These are phyloP conservation scores for Paracoccidioides brasiliensis DNA, from an alignment of 2,329 filamentous ascomycete species.

Conservation along the genomic window DNA sequence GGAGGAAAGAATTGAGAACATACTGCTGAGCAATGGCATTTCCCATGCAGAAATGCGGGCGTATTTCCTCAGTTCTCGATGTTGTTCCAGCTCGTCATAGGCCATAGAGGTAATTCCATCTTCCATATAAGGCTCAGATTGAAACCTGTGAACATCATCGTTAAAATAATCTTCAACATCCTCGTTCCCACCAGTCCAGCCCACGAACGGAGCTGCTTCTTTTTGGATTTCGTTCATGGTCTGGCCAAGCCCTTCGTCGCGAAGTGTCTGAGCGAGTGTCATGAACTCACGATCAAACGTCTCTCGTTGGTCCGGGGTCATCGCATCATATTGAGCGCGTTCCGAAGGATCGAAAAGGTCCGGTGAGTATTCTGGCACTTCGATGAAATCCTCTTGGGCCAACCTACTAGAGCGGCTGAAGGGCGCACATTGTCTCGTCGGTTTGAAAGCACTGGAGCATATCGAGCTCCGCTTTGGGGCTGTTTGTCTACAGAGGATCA, in stretches of 20 bases:
- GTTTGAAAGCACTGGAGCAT: slow-evolving; percentile 1
- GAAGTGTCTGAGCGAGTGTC: not conserved
- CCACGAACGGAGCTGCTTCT: slow-evolving; percentile 6
- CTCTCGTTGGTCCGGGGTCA: slow-evolving; percentile 19
- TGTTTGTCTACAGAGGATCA: slow-evolving; percentile 21
- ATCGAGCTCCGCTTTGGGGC: slow-evolving; percentile 9
- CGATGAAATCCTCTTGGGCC: not conserved
- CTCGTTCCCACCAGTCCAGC: not conserved
- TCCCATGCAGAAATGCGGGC: slow-evolving; percentile 84
- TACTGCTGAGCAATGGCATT: slow-evolving; percentile 81
- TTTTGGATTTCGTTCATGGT: slow-evolving; percentile 2
- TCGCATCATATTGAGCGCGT: slow-evolving; percentile 1
- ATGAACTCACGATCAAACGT: slow-evolving; percentile 20
- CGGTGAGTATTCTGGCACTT: not conserved
- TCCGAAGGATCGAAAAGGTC: not conserved
- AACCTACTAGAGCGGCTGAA: not conserved
- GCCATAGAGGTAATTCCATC: slow-evolving; percentile 75
- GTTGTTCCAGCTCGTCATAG: slow-evolving; percentile 76
- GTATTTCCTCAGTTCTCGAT: slow-evolving; percentile 80
- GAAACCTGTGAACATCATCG: slow-evolving; percentile 1
- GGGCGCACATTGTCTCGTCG: not conserved
- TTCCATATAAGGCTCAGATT: slow-evolving; percentile 36
- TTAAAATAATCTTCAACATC: slow-evolving; percentile 38
- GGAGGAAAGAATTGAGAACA: slow-evolving; percentile 25
- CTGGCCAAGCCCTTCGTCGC: not conserved